A percentile compares a stretch with the other conserved stretches of the same genome.
These are phyloP conservation scores for Coniophora puteana DNA, from an alignment of 1,284 basidiomycete species.

Conservation along the genomic window DNA sequence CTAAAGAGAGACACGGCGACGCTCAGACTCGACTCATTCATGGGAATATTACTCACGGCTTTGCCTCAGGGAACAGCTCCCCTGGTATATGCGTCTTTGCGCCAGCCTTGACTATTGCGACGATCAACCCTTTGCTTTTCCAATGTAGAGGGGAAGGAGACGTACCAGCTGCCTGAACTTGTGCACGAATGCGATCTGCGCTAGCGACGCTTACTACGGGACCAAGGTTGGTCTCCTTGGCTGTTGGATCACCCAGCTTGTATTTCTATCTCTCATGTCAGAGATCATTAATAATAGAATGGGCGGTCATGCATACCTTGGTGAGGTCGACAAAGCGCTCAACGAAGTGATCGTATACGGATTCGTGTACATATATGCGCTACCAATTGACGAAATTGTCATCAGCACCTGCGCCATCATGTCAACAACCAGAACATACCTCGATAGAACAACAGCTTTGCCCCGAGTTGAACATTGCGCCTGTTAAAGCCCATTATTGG, in stretches of 20 bases:
- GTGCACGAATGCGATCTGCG: constrained; percentile 80
- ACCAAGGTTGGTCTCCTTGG: constrained; percentile 73
- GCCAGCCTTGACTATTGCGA: constrained; percentile 63
- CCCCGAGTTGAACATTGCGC: constrained; percentile 93
- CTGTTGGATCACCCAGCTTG: constrained; percentile 83
- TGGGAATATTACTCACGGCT: constrained; percentile 45
- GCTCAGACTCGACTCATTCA: too few species aligned
- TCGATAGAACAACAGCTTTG: constrained; percentile 89
- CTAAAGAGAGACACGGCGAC: constrained; percentile 35
- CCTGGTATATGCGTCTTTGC: constrained; percentile 77
- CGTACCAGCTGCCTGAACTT: constrained; percentile 78
- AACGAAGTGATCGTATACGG: constrained; percentile 80
- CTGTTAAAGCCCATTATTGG: constrained; percentile 30
- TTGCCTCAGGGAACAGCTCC: constrained; percentile 64
- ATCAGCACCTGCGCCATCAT: background rate
- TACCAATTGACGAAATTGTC: constrained; percentile 31
- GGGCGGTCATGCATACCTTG: constrained; percentile 43
- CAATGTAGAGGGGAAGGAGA: background rate
- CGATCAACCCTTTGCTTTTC: constrained; percentile 1
- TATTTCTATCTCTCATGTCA: constrained; percentile 47
- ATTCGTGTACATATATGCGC: constrained; percentile 92
- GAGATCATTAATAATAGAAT: background rate
- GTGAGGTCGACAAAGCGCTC: constrained; percentile 69
- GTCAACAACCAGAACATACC: constrained; percentile 34
- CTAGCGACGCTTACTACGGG: constrained; percentile 89